Conservation (phyloP, 768 basidiomycete genomes). For the Tricholoma flavovirens region DNA sequence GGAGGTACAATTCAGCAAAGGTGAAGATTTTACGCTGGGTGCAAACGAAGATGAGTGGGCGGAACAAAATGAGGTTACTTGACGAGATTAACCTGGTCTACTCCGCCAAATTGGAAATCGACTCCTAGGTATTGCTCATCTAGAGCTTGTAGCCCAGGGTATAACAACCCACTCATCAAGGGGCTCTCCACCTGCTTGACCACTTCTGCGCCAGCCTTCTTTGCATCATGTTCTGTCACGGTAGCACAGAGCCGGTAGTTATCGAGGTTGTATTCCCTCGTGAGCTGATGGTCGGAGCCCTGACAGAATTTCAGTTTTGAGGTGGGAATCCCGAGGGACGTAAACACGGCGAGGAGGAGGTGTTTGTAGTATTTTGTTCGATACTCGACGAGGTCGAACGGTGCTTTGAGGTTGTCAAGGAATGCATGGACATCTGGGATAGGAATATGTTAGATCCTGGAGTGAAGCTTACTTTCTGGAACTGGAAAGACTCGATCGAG, state of each 20-base stretch:
- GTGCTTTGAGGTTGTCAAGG: constrained; percentile 95
- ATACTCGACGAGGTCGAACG: constrained; percentile 82
- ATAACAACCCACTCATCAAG: constrained; percentile 84
- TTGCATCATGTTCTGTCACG: constrained; percentile 93
- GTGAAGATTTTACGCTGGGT: constrained; percentile 96
- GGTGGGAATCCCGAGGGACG: constrained; percentile 85
- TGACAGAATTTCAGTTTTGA: constrained; percentile 78
- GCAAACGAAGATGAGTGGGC: background rate
- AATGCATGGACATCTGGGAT: constrained; percentile 87
- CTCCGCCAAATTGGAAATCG: constrained; percentile 97
- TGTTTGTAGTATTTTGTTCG: constrained; percentile 88
- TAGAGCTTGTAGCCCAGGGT: constrained; percentile 94
- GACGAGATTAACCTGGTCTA: constrained; percentile 73
- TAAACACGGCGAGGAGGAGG: constrained; percentile 78
- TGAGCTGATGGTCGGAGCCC: constrained; percentile 91
- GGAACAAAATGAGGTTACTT: background rate
- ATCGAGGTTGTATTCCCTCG: constrained; percentile 88
- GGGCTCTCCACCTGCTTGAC: constrained; percentile 97
- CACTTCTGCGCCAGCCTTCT: constrained; percentile 97
- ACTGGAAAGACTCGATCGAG: background rate
- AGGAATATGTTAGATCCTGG: background rate
- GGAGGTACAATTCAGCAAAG: constrained; percentile 94
- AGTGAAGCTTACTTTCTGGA: background rate
- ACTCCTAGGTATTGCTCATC: constrained; percentile 96
- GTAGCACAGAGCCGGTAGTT: constrained; percentile 89